Conservation (phyloP, 306 rosid genomes). For the Vicia faba region DNA sequence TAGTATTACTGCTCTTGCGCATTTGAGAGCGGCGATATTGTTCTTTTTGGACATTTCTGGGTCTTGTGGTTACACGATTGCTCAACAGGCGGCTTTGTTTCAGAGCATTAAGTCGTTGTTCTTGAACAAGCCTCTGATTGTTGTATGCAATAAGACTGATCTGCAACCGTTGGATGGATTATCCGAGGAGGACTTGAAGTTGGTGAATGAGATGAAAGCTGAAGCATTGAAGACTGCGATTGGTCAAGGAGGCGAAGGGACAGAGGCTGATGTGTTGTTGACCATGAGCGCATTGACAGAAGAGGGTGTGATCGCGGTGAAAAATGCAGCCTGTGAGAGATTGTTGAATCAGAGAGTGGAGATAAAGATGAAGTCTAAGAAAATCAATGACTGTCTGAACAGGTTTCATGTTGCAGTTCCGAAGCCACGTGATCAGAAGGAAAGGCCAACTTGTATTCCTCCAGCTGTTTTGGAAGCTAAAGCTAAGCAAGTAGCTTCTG, state of each 20-base stretch:
- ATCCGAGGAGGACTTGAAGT: conserved; percentile 76
- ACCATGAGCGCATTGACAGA: conserved; percentile 89
- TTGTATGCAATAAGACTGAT: conserved; percentile 79
- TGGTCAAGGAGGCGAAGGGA: conserved; percentile 75
- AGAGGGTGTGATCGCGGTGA: conserved; percentile 81
- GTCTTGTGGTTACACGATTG: conserved; percentile 83
- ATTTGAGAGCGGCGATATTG: conserved; percentile 85
- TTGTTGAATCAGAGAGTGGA: conserved; percentile 79
- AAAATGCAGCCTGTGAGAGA: conserved; percentile 86
- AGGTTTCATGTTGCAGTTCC: conserved; percentile 85
- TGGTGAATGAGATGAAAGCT: conserved; percentile 77
- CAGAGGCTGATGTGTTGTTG: conserved; percentile 62
- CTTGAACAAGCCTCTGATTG: conserved; percentile 55
- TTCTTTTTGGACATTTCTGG: conserved; percentile 88
- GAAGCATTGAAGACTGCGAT: conserved; percentile 77
- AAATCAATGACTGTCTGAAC: conserved; percentile 70
- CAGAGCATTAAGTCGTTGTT: conserved; percentile 68
- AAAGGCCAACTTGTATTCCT: conserved; percentile 78
- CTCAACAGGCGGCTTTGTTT: conserved; percentile 88
- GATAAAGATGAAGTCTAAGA: conserved; percentile 82
- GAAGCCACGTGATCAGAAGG: conserved; percentile 77
- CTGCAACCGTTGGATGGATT: conserved; percentile 76
- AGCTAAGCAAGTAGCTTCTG: conserved; percentile 62
- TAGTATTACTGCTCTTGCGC: conserved; percentile 90
- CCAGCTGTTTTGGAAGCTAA: conserved; percentile 69